Base-by-base conservation (phyloP, 2,329 filamentous ascomycete species). In the Apiospora kogelbergensis region DNA sequence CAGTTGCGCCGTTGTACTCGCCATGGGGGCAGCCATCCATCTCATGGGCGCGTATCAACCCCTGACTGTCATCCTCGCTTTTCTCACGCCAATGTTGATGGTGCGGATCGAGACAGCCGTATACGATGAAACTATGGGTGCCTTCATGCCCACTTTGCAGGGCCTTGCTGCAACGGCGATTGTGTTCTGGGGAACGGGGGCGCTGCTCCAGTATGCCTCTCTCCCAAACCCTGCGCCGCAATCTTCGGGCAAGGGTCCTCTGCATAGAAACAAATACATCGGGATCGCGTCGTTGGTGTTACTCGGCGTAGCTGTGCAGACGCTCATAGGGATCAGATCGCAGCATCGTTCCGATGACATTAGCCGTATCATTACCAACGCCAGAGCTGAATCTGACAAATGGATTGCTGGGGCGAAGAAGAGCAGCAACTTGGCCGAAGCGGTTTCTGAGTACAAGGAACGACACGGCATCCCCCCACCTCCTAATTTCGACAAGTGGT, bases 401-500 rank as follows among this genome's bases (percentile, higher is more conserved):
- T 77, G 82, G 63, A 84, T 86, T 76, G 46, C 80, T 76, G 53
- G 84, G 86, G 78, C 84, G 17, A 76, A 74, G 48, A 79, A 79
- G 46, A 82, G 81, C 46, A 85, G 84, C 66, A 87, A 85, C 1
- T 79, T 93, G 44, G 80, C 81, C 26, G 85, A 88, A 63, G 90
- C 91, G 13, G 87, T 91, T n/a, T 78, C 80, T 22, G 89, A 92
- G 75, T 93, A 93, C 77, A 85, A 84, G 67, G 84, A 85, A 63
- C 86, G 91, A 68, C 91, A 93, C 77, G 84, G 85, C 20, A 84
- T 92, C 71, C 82, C 87, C 41, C 91, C 91, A n/a, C 91, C 91
- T 41, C 92, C 92, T 2, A 85, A 92, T 73, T 93, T 92, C 73
- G 89, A 92, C 77, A 89, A 89, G 72, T 93, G 91, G 91, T 93